phyloP scores from a whole-genome alignment of 306 rosid species.

The Gillenia trifoliata region DNA sequence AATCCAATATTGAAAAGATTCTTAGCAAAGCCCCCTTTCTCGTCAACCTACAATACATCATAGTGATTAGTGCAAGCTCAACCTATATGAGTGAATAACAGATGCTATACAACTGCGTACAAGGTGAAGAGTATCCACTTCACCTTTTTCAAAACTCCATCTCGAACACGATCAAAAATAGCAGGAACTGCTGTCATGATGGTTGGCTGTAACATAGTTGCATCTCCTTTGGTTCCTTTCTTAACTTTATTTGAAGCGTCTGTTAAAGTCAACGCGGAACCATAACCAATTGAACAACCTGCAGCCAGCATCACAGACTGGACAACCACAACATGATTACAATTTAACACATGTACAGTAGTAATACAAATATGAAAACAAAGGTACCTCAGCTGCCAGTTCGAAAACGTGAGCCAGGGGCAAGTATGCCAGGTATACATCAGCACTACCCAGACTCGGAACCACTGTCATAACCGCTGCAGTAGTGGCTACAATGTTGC shows the following conservation, averaged over 20 bases:
- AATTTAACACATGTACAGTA: slow-evolving; percentile 4
- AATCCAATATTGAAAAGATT: slow-evolving; percentile 59
- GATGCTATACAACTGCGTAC: background rate
- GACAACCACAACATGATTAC: slow-evolving; percentile 36
- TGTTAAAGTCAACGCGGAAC: slow-evolving; percentile 71
- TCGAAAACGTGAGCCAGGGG: slow-evolving; percentile 95
- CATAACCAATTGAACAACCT: slow-evolving; percentile 70
- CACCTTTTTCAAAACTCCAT: slow-evolving; percentile 83
- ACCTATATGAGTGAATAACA: background rate
- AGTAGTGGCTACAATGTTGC: slow-evolving; percentile 79
- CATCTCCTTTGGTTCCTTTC: slow-evolving; percentile 95
- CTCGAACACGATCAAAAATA: slow-evolving; percentile 81
- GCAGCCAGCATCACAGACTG: slow-evolving; percentile 83
- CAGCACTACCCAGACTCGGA: slow-evolving; percentile 56
- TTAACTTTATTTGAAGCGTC: slow-evolving; percentile 77
- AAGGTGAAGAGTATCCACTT: slow-evolving; percentile 3
- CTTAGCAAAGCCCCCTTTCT: slow-evolving; percentile 58
- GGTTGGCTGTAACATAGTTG: slow-evolving; percentile 65
- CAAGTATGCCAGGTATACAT: slow-evolving; percentile 84
- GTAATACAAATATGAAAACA: slow-evolving; percentile 8
- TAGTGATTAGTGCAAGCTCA: slow-evolving; percentile 14
- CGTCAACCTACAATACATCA: slow-evolving; percentile 55
- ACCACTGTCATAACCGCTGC: slow-evolving; percentile 74
- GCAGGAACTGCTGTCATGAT: slow-evolving; percentile 87
- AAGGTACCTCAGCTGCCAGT: slow-evolving; percentile 85